A percentile compares a stretch with the other conserved stretches of the same genome.
Conservation (phyloP, 768 basidiomycete genomes). For the Russula emetica region DNA sequence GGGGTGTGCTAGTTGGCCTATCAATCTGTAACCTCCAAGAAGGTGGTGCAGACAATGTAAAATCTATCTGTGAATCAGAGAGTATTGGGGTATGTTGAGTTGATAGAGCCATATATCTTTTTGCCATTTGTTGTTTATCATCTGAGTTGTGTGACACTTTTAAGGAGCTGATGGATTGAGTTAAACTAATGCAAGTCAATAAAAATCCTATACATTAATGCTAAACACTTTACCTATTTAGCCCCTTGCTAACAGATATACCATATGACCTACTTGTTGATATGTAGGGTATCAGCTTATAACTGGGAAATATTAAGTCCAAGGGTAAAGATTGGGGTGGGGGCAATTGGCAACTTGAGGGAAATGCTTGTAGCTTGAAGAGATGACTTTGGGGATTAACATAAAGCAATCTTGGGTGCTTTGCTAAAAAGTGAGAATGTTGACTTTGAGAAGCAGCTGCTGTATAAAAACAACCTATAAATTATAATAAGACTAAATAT, state of each 20-base stretch:
- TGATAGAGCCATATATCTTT: background rate
- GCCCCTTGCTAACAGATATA: background rate
- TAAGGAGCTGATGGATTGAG: constrained; percentile 5
- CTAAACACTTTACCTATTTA: constrained; percentile 1
- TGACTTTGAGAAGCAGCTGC: background rate
- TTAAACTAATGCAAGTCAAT: background rate
- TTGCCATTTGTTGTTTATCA: background rate
- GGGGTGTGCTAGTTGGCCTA: background rate
- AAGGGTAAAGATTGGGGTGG: background rate
- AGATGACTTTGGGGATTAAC: background rate
- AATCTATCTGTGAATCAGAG: background rate
- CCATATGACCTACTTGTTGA: background rate
- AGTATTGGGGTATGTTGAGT: background rate
- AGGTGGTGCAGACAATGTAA: constrained; percentile 13
- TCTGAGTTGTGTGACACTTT: background rate
- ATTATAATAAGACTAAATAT: background rate
- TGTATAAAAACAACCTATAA: constrained; percentile 1
- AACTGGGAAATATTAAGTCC: background rate
- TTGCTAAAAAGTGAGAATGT: constrained; percentile 2
- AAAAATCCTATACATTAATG: background rate
- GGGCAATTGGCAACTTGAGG: background rate
- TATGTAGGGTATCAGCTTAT: background rate
- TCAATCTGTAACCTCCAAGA: background rate
- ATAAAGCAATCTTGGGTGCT: background rate
- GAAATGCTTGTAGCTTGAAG: constrained; percentile 2